These are phyloP conservation scores for Allodekkera sacchari DNA, from an alignment of 805 yeast species.

Conservation along the genomic window DNA sequence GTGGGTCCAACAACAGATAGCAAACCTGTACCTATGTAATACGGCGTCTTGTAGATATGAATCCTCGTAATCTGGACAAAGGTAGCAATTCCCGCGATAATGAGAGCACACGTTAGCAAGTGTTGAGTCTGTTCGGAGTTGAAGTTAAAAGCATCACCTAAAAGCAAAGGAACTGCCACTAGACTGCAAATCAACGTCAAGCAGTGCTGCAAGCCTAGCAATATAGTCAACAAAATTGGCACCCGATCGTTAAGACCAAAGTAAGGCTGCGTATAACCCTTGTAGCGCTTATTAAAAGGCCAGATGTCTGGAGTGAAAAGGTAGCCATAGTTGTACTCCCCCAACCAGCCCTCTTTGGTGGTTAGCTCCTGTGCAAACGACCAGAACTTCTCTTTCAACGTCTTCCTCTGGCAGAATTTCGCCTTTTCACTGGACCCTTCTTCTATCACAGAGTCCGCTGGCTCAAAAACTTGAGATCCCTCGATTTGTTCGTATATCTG, in stretches of 20 bases:
- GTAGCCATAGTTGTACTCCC: constrained; percentile 76
- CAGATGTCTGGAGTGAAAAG: constrained; percentile 79
- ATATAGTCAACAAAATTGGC: constrained; percentile 69
- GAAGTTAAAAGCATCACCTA: constrained; percentile 56
- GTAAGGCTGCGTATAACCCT: constrained; percentile 60
- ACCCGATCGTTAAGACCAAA: constrained; percentile 73
- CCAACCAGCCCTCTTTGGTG: constrained; percentile 75
- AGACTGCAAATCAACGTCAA: constrained; percentile 90
- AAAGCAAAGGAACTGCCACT: constrained; percentile 74
- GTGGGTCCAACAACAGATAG: constrained; percentile 88
- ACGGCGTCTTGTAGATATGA: constrained; percentile 64
- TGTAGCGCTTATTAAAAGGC: constrained; percentile 38
- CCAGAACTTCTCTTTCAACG: constrained; percentile 25
- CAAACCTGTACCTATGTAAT: constrained; percentile 80
- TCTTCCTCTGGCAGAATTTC: too few relatives aligned
- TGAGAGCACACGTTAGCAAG: constrained; percentile 63
- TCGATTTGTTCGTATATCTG: too few relatives aligned
- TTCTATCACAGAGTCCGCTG: too few relatives aligned
- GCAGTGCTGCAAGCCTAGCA: constrained; percentile 83
- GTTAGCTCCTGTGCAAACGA: constrained; percentile 30
- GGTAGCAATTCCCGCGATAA: constrained; percentile 64
- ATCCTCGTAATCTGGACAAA: constrained; percentile 73
- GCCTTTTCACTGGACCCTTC: too few relatives aligned
- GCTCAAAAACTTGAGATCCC: too few relatives aligned
- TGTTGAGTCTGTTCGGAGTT: constrained; percentile 42